Base-by-base conservation (phyloP, 2,329 filamentous ascomycete species). In the Pseudocercospora fijiensis region DNA sequence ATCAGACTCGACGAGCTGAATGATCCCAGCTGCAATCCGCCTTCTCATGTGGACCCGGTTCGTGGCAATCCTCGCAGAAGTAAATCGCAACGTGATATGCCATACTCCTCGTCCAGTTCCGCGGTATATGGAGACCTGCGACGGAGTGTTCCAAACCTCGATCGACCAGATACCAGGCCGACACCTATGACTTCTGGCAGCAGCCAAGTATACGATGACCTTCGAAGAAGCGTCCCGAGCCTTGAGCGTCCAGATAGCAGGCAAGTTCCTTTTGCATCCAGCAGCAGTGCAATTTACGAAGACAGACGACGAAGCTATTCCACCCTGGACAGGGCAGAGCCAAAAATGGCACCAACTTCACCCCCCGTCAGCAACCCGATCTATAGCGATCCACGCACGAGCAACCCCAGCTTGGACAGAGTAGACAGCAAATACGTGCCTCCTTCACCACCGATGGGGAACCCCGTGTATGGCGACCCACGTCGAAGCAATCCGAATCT, bases 391-490 rank as follows among this genome's bases (percentile, higher is more conserved):
- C 56, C 61, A 18, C 61, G 61, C 4, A 59, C 47, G 11, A 63
- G 61, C 57, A 60, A 59, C 28, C 57, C 49, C 30, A 59, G 56
- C 52, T 52, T 63, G 24, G 61, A 63, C 20, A 28, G 57, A 57
- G 37, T 60, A 33, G 57, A 60, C 43, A 57, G 57, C 43, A 58
- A 60, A 57, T 30, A 56, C 18, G 49, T 30, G 11, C 7, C 49
- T 26, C 49, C 49, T 53, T 53, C 49, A 53, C 49, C 26, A 28
- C 49, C 49, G 26, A 53, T 49, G 13, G 26, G 26, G 1, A 53
- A 27, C 49, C 24, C 45, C 24, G 45, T 28, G 16, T 53, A 53
- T 28, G 49, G 49, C 22, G 49, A 53, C 26, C 61, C 61, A 37
- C 61, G 61, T 8, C 59, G 57, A 13, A 63, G 61, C 57, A 60